Evolutionary conservation across 257 asterid species (phyloP).

Genomic region (Nicotiana attenuata): DNA sequence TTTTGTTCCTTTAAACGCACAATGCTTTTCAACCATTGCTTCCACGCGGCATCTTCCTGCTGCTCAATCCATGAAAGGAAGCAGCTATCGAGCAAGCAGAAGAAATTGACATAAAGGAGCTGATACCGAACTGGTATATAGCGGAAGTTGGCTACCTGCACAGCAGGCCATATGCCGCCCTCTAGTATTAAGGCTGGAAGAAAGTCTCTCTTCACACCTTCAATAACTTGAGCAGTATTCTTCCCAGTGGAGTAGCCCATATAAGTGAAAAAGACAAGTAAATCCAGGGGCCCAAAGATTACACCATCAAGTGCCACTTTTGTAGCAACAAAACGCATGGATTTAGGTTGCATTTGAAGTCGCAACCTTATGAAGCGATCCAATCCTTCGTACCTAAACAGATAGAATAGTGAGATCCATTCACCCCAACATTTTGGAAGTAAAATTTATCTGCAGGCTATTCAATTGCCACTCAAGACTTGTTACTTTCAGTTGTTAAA

Average conservation of each 20-base stretch:
- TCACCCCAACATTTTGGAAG: not conserved
- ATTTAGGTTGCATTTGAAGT: slow-evolving; percentile 56
- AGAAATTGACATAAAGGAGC: slow-evolving; percentile 80
- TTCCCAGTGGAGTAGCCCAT: slow-evolving; percentile 85
- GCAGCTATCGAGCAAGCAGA: slow-evolving; percentile 85
- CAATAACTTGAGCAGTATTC: slow-evolving; percentile 56
- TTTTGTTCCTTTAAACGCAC: slow-evolving; percentile 39
- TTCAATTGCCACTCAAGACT: not conserved
- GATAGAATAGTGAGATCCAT: not conserved
- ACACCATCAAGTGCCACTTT: slow-evolving; percentile 77
- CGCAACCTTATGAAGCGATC: slow-evolving; percentile 58
- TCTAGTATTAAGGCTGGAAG: slow-evolving; percentile 72
- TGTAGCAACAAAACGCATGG: slow-evolving; percentile 61
- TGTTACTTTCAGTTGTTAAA: not conserved
- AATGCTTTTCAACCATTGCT: slow-evolving; percentile 55
- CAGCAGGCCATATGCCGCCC: slow-evolving; percentile 77
- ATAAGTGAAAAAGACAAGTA: slow-evolving; percentile 69
- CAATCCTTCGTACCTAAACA: slow-evolving; percentile 66
- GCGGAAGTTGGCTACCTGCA: slow-evolving; percentile 80
- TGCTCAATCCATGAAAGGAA: slow-evolving; percentile 89
- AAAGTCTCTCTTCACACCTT: slow-evolving; percentile 74
- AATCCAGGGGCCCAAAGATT: slow-evolving; percentile 75
- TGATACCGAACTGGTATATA: slow-evolving; percentile 71
- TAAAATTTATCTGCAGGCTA: not conserved
- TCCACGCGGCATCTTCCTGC: slow-evolving; percentile 85